Base-by-base conservation (phyloP, 192 early-diverging fungal species). In the Dispira parvispora region DNA sequence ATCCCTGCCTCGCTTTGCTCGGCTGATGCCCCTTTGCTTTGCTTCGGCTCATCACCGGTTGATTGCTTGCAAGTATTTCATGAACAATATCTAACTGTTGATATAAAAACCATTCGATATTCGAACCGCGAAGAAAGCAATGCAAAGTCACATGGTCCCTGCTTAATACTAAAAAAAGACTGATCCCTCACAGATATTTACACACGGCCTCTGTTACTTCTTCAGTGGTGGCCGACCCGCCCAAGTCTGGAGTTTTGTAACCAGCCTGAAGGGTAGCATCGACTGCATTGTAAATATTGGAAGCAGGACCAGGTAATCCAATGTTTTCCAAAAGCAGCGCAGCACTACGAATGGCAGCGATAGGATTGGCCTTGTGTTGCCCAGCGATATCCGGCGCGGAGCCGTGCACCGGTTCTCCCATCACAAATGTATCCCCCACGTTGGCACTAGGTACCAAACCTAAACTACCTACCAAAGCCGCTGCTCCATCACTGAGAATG, bases 381-480 rank as follows among this genome's bases (percentile, higher is more conserved):
- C 95, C 95, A 4, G 90, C 92, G 77, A 98, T 98, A 78, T 98
- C 95, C 3, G 95, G 95, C 20, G 95, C 95, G 28, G 91, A 94
- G 14, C 95, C 95, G 68, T 92, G 92, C 11, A 92, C 90, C 5
- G 95, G 95, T 71, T 98, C 95, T 53, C 92, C 93, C 44, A 98
- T 80, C 18, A 92, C 91, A 82, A 98, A 96, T 61, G 62, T 80
- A 73, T 96, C 93, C 62, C 95, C 95, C 18, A 96, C 91, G 65
- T 98, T 98, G 25, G 95, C 91, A 63, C 88, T 88, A 52, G 93
- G 93, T 25, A 98, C 93, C 25, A 98, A 81, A 23, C 95, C 95
- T 63, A 98, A 78, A 63, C 87, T 90, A 18, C 95, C 95, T 2
- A 96, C 95, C 32, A 98, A 69, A 12, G 95, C 95, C 5, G 95